Evolutionary conservation across 1,284 basidiomycete genomes (phyloP), one percentile per base, ranked within the genome.

Genomic region (Irpex sp.): DNA sequence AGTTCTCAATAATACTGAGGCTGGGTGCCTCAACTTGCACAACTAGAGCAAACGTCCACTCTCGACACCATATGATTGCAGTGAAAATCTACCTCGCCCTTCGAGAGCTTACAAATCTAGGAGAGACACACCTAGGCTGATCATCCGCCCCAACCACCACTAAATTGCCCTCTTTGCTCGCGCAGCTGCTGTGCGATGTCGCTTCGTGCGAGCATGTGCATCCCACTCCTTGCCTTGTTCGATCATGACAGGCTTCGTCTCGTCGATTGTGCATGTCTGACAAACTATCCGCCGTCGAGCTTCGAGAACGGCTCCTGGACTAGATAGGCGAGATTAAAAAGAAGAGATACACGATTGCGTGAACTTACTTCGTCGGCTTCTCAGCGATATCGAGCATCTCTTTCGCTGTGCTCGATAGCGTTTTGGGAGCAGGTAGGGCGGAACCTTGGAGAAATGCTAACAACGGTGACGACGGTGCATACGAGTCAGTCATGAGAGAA

Each of bases 201-300:
- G 61, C 56, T 83, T 84, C 23, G 85, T 87, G 48, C 75, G 77
- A 42, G 78, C 68, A 73, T 96, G 94, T 0, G 71, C 73, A 0
- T 81, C 78, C 86, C 90, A 91, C 63, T 88, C 82, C 12, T 75
- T 72, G 3, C 84, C 84, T 70, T 85, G 82, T 58, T 90, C 85
- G 12, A 97, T 79, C 80, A 94, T 88, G 59, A 92, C 80, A 0
- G 95, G 94, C 28, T 81, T 75, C 1, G 76, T 71, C 0, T 78
- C 69, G 62, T 93, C 79, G 4, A 70, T 66, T 0, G 93, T 94
- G 70, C 95, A 98, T 1, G 81, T 69, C 0, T 80, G 71, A 71
- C 95, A 98, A 1, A 83, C 73, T 5, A 81, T 68, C 67, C 88
- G 86, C 56, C 76, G 81, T 58, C 87, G 80, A 0, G 84, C 82